Base-by-base conservation (phyloP, 345 rosid species). In the Eucalyptus erythrocorys region DNA sequence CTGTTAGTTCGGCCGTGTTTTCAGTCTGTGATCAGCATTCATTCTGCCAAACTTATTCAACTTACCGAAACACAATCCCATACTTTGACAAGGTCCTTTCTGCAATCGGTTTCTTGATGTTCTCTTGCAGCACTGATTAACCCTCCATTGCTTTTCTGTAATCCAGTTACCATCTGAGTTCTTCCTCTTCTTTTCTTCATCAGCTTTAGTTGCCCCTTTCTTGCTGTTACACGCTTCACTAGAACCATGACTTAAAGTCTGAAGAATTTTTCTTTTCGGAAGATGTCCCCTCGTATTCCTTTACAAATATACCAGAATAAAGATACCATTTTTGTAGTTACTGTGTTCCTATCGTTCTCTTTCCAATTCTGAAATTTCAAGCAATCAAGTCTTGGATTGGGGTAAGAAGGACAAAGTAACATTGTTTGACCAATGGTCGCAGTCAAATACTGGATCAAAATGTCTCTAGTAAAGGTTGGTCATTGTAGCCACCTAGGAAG, bases 1-100 rank as follows among this genome's bases (percentile, higher is more conserved):
- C 61, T 4, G 6, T 55, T 2, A 3, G 32, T 11, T 59, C 0
- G 2, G 32, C 0, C 7, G 1, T 26, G 66, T 59, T 59, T 59
- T 59, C 15, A 0, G 30, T 57, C n/a, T 9, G 34, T 61, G 68
- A 61, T 61, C 14, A 30, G 68, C 34, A 61, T 61, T 27, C 34
- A 61, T 61, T 61, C 68, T 61, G 13, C 34, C 68, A 61, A 61
- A 61, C 34, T 30, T 0, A 4, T 13, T 61, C 5, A 61, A 30
- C 68, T 61, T 61, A 61, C 34, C 3, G 4, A 61, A 13, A 16
- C 80, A 68, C 42, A 32, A 68, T 68, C n/a, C 42, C 80, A 9
- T 43, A 4, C 43, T 68, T 1, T 68, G 80, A 68, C 7, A 9
- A 16, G 80, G 13, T 68, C 26, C 11, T 34, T 68, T 34, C 43